These are phyloP conservation scores for Acanthamoeba sp. DNA, from an alignment of 208 protist genomes.

Conservation along the genomic window DNA sequence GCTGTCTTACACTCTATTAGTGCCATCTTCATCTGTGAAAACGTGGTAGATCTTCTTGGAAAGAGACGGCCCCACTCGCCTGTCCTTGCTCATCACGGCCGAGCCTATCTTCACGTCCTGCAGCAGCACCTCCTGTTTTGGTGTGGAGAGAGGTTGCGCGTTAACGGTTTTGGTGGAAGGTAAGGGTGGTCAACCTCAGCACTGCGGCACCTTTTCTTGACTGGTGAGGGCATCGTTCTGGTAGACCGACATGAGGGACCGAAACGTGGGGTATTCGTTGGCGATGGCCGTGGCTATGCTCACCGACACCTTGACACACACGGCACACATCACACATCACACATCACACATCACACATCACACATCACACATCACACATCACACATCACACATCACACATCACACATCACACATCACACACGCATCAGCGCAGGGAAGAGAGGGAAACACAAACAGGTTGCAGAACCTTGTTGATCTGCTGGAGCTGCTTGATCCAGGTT, in stretches of 20 bases:
- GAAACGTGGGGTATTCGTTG: conserved; percentile 21
- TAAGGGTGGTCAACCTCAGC: neutral
- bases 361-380: neutral
- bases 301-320: conserved; percentile 15
- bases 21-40: conserved; percentile 35
- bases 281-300: neutral
- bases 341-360: too few relatives aligned
- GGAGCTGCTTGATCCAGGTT: conserved; percentile 57
- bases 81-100: neutral
- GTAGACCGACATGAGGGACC: conserved; percentile 14
- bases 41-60: conserved; percentile 57
- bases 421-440: neutral
- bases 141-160: neutral
- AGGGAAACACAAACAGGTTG: neutral
- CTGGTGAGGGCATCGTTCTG: neutral
- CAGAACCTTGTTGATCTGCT: conserved; percentile 54
- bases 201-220: neutral
- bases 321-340: too few relatives aligned
- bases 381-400: neutral
- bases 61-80: conserved; percentile 14
- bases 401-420: neutral
- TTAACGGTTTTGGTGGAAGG: neutral
- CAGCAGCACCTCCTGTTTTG: conserved; percentile 24
- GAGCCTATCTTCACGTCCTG: conserved; percentile 10
- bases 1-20: too few relatives aligned